These are phyloP conservation scores for Ophiostoma himal-ulmi DNA, from an alignment of 2,329 filamentous ascomycete species.

Conservation along the genomic window DNA sequence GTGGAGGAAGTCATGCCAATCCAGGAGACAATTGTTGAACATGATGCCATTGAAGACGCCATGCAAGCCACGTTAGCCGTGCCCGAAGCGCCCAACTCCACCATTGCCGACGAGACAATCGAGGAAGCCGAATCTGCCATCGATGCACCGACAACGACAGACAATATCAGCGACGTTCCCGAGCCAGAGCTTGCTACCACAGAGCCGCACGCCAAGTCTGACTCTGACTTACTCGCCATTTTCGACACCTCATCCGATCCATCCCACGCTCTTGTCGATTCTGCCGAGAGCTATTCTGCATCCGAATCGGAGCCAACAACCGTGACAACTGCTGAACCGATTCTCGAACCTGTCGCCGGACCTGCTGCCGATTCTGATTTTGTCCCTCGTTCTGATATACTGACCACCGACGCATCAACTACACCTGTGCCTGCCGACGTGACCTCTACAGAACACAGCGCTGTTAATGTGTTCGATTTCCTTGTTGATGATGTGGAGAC, in stretches of 20 bases:
- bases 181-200: neutral
- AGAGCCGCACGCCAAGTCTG: neutral
- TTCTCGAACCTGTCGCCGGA: neutral
- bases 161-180: neutral
- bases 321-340: neutral
- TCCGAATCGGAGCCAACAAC: neutral
- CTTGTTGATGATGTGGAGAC: neutral
- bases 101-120: neutral
- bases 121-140: neutral
- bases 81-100: neutral
- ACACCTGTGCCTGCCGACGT: neutral
- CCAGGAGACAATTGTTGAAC: neutral
- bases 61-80: neutral
- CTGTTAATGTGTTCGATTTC: neutral
- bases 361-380: neutral
- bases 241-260: neutral
- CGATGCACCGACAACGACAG: neutral
- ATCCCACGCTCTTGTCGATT: neutral
- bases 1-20: neutral
- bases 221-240: neutral
- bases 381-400: neutral
- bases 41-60: conserved; percentile 1
- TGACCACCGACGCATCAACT: neutral
- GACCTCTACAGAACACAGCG: neutral
- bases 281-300: neutral